phyloP scores from a whole-genome alignment of 2,329 filamentous ascomycete species.

The Aspergillus candidus region DNA sequence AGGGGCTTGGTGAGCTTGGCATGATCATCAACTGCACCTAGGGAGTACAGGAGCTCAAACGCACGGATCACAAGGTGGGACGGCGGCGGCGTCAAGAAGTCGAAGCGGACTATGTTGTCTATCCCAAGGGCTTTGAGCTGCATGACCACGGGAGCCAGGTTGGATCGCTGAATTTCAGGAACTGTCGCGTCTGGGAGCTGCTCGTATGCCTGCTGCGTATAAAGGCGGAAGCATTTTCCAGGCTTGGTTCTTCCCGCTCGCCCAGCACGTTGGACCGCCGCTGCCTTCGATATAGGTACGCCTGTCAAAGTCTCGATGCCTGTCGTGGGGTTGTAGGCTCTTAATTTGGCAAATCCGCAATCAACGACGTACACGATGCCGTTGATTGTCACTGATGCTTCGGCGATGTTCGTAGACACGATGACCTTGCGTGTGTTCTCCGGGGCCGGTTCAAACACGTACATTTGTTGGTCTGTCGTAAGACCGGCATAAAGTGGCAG shows the following conservation, averaged over 20 bases:
- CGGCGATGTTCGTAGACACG: slow-evolving; percentile 90
- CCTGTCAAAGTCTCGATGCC: slow-evolving; percentile 83
- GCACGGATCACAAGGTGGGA: slow-evolving; percentile 78
- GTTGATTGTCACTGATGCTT: slow-evolving; percentile 91
- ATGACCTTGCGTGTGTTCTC: slow-evolving; percentile 85
- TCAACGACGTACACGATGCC: slow-evolving; percentile 90
- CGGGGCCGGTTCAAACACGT: slow-evolving; percentile 79
- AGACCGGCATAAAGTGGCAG: slow-evolving; percentile 86
- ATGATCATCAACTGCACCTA: slow-evolving; percentile 82
- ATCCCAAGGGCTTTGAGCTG: slow-evolving; percentile 94
- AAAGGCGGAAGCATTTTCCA: slow-evolving; percentile 91
- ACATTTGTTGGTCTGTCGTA: slow-evolving; percentile 86
- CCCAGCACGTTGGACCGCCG: slow-evolving; percentile 84
- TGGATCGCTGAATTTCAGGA: slow-evolving; percentile 88
- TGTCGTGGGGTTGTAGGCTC: slow-evolving; percentile 74
- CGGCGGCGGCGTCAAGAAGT: slow-evolving; percentile 80
- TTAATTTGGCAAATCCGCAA: slow-evolving; percentile 82
- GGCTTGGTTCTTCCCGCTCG: slow-evolving; percentile 82
- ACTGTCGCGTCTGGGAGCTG: slow-evolving; percentile 64
- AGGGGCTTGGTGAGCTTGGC: slow-evolving; percentile 84
- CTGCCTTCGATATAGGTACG: slow-evolving; percentile 79
- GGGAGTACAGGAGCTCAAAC: slow-evolving; percentile 77
- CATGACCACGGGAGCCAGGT: slow-evolving; percentile 78
- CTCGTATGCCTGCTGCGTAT: slow-evolving; percentile 68
- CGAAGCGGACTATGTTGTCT: slow-evolving; percentile 86